Evolutionary conservation across 2,329 filamentous ascomycete species (phyloP), one percentile per base, ranked within the genome.

Genomic region (Celoporthe dispersa): DNA sequence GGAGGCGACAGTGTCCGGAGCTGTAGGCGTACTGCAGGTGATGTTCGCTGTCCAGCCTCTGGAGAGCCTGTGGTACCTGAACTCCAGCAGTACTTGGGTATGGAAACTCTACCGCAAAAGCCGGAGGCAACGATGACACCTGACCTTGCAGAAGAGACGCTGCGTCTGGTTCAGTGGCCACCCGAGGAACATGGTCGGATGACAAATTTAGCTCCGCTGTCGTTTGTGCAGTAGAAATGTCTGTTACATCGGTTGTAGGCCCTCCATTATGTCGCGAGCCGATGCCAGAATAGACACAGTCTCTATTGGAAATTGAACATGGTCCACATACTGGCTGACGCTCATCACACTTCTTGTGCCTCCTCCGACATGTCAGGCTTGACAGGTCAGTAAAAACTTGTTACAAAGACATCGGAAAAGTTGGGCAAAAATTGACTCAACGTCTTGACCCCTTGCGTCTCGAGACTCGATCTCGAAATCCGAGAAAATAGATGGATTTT

Each of bases 331-430:
- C 31, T 31, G 81, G 82, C 72, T 80, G 81, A 48, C 77, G 77
- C 76, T 86, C 84, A 72, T 85, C 84, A 74, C 84, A 86, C 76
- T 86, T 86, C 74, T 85, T 83, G 71, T 85, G 81, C 68, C 84
- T 77, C 70, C 79, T 79, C 64, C 82, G 81, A 73, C 83, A 85
- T 19, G 81, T 83, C 60, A 82, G 75, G 72, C 81, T 83, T 72
- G 68, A 59, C 11, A 41, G 74, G 19, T 64, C 16, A 68, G 60
- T n/a, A 41, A 22, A n/a, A 33, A 16, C 12, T 51, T n/a, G 9
- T 64, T 19, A 8, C 6, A 22, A 48, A 48, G 3, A 19, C 41
- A 9, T 57, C 6, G 19, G 4, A 68, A 19, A 8, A 28, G 22
- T 55, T 37, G 35, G 35, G 9, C 25, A 14, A 12, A 55, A 16